Conservation (phyloP, 164 flowering plant genomes). For the Sedum album region DNA sequence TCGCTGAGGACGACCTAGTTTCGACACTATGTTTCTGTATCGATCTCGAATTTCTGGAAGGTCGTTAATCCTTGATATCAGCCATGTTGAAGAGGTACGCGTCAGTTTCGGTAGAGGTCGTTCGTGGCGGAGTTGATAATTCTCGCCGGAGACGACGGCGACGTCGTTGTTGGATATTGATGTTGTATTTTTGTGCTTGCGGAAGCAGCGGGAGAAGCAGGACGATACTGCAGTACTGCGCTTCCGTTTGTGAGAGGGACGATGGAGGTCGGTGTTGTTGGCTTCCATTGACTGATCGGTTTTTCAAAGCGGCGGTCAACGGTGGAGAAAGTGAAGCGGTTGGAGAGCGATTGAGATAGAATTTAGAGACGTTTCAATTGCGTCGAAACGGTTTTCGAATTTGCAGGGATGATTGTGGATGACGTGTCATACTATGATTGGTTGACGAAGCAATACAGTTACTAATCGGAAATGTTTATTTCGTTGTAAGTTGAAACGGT, state of each 20-base stretch:
- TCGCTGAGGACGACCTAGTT: background rate
- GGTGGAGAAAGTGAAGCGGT: background rate
- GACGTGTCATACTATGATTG: background rate
- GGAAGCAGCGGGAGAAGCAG: conserved; percentile 4
- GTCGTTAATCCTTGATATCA: background rate
- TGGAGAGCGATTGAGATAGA: background rate
- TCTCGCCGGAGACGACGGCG: too few species aligned
- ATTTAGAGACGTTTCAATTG: background rate
- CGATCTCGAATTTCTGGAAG: background rate
- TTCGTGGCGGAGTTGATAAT: too few species aligned
- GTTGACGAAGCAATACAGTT: too few species aligned
- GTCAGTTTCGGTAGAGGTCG: background rate
- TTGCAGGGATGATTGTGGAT: background rate
- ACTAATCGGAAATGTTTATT: too few species aligned
- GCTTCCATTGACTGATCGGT: background rate
- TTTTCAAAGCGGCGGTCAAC: background rate
- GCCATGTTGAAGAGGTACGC: background rate
- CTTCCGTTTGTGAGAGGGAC: background rate
- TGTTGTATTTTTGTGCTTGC: background rate
- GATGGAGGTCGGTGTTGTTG: background rate
- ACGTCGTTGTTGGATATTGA: background rate
- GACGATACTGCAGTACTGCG: background rate
- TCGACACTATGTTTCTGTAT: background rate
- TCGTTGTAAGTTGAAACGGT: too few species aligned
- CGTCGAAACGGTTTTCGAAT: background rate